phyloP scores from a whole-genome alignment of 495 filamentous ascomycete species.

The Neohortaea acidophila region DNA sequence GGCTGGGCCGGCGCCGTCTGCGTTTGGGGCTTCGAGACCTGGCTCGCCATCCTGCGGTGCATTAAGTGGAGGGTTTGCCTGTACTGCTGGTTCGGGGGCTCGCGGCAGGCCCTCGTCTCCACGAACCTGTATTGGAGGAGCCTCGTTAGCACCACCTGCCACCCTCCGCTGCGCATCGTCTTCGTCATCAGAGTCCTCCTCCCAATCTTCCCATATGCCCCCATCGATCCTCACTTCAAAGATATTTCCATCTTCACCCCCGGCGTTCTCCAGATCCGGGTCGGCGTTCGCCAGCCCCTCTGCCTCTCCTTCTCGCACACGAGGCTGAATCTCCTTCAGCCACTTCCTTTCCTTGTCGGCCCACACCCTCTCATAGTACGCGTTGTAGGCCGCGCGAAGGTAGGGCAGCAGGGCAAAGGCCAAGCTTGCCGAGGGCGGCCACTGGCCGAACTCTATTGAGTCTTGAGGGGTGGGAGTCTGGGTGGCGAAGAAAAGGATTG shows the following conservation, averaged over 20 bases:
- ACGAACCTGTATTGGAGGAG: no score
- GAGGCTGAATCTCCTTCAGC: slow-evolving; percentile 49
- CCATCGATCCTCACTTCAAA: slow-evolving; percentile 25
- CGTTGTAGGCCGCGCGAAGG: slow-evolving; percentile 49
- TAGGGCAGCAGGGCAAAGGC: slow-evolving; percentile 53
- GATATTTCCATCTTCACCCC: slow-evolving; percentile 20
- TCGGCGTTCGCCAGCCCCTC: slow-evolving; percentile 32
- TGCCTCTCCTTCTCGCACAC: slow-evolving; percentile 25
- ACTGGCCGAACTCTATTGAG: slow-evolving; percentile 35
- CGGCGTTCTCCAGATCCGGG: slow-evolving; percentile 13
- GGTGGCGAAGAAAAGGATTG: slow-evolving; percentile 45
- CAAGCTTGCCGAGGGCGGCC: slow-evolving; percentile 65
- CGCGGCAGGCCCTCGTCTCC: no score
- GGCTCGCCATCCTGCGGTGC: neutral
- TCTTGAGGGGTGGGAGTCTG: slow-evolving; percentile 23
- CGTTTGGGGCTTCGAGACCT: neutral
- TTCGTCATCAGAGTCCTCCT: slow-evolving; percentile 15
- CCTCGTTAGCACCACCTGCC: no score
- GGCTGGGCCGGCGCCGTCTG: neutral
- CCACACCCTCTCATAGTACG: slow-evolving; percentile 50
- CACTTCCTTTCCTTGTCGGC: slow-evolving; percentile 47
- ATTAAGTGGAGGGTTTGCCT: neutral
- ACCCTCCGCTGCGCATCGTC: slow-evolving; percentile 7
- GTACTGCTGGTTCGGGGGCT: neutral
- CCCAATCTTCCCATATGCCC: slow-evolving; percentile 23